Base-by-base conservation (phyloP, 805 yeast genomes). In the Scheffersomyces amazonensis region DNA sequence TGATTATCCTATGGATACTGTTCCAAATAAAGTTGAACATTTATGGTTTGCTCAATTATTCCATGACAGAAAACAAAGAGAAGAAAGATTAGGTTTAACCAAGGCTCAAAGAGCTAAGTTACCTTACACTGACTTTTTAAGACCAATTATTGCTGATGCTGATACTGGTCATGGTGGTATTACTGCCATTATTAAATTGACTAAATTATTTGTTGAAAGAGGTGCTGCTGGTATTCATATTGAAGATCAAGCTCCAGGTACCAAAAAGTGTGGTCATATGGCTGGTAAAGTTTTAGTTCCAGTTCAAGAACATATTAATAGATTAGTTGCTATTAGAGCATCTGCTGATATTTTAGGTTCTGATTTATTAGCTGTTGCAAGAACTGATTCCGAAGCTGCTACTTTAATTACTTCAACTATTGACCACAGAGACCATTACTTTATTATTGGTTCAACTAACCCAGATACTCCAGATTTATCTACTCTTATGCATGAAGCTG, bases 161-260 rank as follows among this genome's bases (percentile, higher is more conserved):
- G 99, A 91, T 69, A 93, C 98, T 41, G 99, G 99, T 52, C 98
- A 91, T 64, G 99, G 99, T 69, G 98, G 99, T 62, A 76, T 89
- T 54, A 90, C 98, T 43, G 98, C 98, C 40, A 88, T 88, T 51
- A 84, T 89, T 71, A 91, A 91, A 71, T 79, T 91, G 63, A 89
- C 96, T 56, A 91, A 91, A 73, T 75, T 91, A 81, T 91, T 91
- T 61, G 87, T 91, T 53, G 98, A 91, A 73, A 81, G 95, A 56
- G 98, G 98, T 66, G 99, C 98, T 40, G 97, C 98, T 42, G 98
- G 98, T 60, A 89, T 91, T 56, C 99, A 91, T 64, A 89, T 91
- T 62, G 99, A 91, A 72, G 98, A 91, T 69, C 98, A 91, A 76
- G 96, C 97, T 39, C 96, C 98, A 39, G 96, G 97, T 55, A 91